phyloP scores from a whole-genome alignment of 1,139 yeast genomes.

The Suhomyces maxii region DNA sequence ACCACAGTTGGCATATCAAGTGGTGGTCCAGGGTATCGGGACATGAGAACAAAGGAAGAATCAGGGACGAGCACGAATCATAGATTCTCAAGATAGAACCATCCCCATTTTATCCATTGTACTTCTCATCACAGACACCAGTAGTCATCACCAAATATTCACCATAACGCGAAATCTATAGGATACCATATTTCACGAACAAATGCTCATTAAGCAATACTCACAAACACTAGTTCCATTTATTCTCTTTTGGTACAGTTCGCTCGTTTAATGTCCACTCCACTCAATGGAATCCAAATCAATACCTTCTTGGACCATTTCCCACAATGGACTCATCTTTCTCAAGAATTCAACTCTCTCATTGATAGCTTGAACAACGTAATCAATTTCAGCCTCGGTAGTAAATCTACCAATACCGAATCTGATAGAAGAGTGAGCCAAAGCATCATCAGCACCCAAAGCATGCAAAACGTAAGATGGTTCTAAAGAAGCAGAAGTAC shows the following conservation, averaged over 20 bases:
- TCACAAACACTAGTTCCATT: too few relatives aligned
- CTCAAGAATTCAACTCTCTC: conserved; percentile 90
- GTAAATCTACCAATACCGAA: conserved; percentile 98
- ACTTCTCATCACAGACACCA: too few relatives aligned
- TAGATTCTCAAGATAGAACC: too few relatives aligned
- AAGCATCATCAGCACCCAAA: conserved; percentile 95
- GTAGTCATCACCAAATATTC: neutral
- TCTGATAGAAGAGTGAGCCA: conserved; percentile 95
- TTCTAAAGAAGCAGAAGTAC: conserved; percentile 97
- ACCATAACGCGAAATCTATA: neutral
- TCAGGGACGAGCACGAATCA: too few relatives aligned
- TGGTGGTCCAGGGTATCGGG: too few relatives aligned
- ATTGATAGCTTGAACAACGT: conserved; percentile 82
- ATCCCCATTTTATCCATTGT: too few relatives aligned
- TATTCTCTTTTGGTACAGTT: neutral
- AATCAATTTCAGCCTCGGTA: conserved; percentile 93
- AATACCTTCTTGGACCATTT: conserved; percentile 98
- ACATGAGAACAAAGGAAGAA: too few relatives aligned
- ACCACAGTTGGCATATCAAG: neutral
- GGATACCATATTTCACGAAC: neutral
- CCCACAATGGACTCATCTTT: conserved; percentile 96
- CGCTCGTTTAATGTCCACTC: conserved; percentile 74
- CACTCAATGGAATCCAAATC: conserved; percentile 92
- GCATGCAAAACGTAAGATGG: conserved; percentile 97
- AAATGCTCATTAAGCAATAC: neutral